Evolutionary conservation across 2,329 filamentous ascomycete species (phyloP), one percentile per base, ranked within the genome.

Genomic region (Daldinia sp.): DNA sequence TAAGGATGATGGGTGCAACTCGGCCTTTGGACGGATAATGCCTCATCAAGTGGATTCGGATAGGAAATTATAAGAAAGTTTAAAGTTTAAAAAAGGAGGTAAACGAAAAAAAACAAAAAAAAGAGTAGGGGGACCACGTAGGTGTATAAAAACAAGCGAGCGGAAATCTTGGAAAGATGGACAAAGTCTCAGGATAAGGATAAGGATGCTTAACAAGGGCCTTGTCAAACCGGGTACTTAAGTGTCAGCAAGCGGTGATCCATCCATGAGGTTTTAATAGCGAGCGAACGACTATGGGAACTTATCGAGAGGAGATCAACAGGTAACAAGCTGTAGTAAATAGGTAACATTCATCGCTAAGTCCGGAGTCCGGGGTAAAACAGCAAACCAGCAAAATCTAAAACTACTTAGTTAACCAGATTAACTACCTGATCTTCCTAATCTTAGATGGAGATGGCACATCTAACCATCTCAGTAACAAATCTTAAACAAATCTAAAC

Each of bases 331-430:
- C 43, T 37, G 56, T 49, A 58, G n/a, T n/a, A n/a, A n/a, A n/a
- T n/a, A n/a, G n/a, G n/a, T n/a, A n/a, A n/a, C n/a, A n/a, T n/a
- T n/a, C n/a, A 61, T 64, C 60, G 57, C 56, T 56, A 50, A 54
- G 54, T 64, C 64, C 64, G 64, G 61, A 66, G 64, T 66, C 64
- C 64, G 64, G 63, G 61, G 58, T 65, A 65, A 56, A 49, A 47
- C 15, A 37, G 35, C 6, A 39, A 32, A 15, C 15, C 23, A 7
- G 27, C 45, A 51, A 27, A 21, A 27, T 17, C n/a, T n/a, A n/a
- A n/a, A n/a, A n/a, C n/a, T n/a, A n/a, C n/a, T 56, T 41, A 56
- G 41, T 29, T 41, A 21, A n/a, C 43, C 13, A 17, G 9, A 32
- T 11, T 32, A n/a, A n/a, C n/a, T 32, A 32, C 30, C 45, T 30